Evolutionary conservation across 805 yeast species (phyloP), one percentile per base, ranked within the genome.

Genomic region (Metschnikowia peoriensis): DNA sequence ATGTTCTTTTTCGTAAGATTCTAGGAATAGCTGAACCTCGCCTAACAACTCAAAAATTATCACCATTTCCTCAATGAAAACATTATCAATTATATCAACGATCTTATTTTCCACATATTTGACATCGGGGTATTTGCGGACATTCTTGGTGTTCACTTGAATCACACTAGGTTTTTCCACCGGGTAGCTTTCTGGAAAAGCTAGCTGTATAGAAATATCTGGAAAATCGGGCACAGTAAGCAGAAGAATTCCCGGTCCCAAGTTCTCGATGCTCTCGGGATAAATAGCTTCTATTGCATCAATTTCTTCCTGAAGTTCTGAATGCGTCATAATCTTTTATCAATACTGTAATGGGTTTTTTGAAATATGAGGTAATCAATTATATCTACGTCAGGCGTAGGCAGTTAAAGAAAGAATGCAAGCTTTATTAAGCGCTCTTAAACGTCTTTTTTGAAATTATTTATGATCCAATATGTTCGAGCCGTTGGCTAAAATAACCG

Each of bases 271-370:
- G 40, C 82, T 75, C 14, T 78, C 88, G 0, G 96, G 97, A 63
- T 83, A 93, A 11, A 94, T 93, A 4, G 97, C 94, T 51, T 89
- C 87, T 10, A 93, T 83, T 11, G 97, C 93, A 39, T 81, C 84
- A 16, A 89, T 68, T 63, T 93, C 99, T 50, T 89, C 94, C 17
- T 35, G 42, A 15, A 59, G 52, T 17, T 56, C 60, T 35, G 52
- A 29, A 15, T 44, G 37, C 11, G 50, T 16, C 58, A 54, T 54
- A 14, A 12, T n/a, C 17, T 47, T 17, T 2, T 38, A 15, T 22
- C 22, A 22, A 22, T 22, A 22, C 4, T 22, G 22, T 22, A 41
- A 11, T 27, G 44, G 2, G 16, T n/a, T 7, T 4, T 22, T 22
- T 2, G 4, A 22, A 22, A 4, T 22, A 22, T 22, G 4, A 22